Conservation (phyloP, 2,329 filamentous ascomycete species). For the Talaromyces sp. region DNA sequence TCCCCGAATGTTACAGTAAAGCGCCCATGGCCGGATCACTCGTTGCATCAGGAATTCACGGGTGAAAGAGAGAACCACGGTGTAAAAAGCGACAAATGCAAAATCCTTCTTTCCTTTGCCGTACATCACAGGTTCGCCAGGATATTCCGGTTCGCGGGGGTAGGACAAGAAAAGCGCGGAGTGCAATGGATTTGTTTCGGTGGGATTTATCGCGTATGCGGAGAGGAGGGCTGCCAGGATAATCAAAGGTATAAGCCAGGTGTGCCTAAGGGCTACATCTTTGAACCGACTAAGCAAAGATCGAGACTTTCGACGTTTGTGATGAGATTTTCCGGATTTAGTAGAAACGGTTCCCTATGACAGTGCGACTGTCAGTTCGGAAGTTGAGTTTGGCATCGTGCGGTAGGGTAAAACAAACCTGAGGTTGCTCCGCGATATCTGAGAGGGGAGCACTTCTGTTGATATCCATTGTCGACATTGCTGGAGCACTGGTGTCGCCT, state of each 20-base stretch:
- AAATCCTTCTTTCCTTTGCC: conserved; percentile 86
- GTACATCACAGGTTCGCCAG: conserved; percentile 62
- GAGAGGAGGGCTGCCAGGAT: conserved; percentile 62
- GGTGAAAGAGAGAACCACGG: conserved; percentile 82
- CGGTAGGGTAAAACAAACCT: conserved; percentile 26
- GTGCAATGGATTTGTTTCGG: conserved; percentile 72
- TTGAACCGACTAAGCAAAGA: conserved; percentile 45
- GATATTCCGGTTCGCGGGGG: conserved; percentile 57
- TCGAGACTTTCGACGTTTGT: conserved; percentile 45
- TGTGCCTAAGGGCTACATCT: conserved; percentile 48
- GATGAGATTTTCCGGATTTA: conserved; percentile 34
- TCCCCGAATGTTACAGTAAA: conserved; percentile 64
- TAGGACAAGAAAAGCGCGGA: conserved; percentile 90
- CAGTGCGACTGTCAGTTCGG: background rate
- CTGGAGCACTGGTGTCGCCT: conserved; percentile 46
- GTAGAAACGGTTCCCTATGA: conserved; percentile 7
- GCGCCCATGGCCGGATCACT: conserved; percentile 72
- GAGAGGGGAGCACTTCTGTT: conserved; percentile 30
- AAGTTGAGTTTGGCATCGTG: background rate
- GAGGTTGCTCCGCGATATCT: conserved; percentile 28
- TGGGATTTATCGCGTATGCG: conserved; percentile 72
- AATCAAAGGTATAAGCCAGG: conserved; percentile 66
- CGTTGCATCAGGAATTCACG: conserved; percentile 96
- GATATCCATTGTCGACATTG: conserved; percentile 45
- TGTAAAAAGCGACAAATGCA: conserved; percentile 86